Conservation (phyloP, 495 filamentous ascomycete genomes). For the Tuber brumale region DNA sequence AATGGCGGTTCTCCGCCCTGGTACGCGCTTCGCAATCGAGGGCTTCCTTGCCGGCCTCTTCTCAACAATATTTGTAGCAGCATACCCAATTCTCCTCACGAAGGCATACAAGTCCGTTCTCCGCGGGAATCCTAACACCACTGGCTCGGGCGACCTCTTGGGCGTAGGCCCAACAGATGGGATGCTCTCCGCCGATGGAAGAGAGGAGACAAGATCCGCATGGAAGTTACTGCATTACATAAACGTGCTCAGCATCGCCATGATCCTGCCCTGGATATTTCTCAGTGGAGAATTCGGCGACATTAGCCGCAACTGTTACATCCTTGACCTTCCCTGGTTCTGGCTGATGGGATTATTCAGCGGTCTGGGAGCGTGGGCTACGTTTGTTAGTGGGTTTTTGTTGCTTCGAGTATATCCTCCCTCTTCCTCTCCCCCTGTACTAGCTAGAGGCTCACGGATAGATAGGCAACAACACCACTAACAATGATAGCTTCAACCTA, state of each 20-base stretch:
- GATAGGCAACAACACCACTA: conserved; percentile 37
- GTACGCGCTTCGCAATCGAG: conserved; percentile 47
- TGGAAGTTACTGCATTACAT: conserved; percentile 50
- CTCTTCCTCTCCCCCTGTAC: not conserved
- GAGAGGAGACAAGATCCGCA: conserved; percentile 47
- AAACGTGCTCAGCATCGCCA: conserved; percentile 47
- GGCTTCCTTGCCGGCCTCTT: conserved; percentile 50
- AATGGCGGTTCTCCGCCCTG: conserved; percentile 45
- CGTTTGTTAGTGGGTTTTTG: conserved; percentile 36
- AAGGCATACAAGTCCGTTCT: conserved; percentile 45
- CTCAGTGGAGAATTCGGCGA: conserved; percentile 47
- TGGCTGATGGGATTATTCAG: conserved; percentile 46
- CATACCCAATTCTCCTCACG: conserved; percentile 49
- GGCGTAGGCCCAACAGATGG: conserved; percentile 12
- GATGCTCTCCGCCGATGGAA: conserved; percentile 34
- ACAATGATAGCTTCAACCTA: conserved; percentile 40
- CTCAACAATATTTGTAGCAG: conserved; percentile 49
- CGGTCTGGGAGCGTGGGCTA: conserved; percentile 34
- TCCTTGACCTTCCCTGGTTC: conserved; percentile 50
- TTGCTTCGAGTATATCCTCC: conserved; percentile 22
- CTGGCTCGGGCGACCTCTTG: conserved; percentile 24
- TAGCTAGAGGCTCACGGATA: conserved; percentile 18
- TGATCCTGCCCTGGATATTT: conserved; percentile 48
- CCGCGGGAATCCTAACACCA: conserved; percentile 7
- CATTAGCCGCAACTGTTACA: conserved; percentile 49